Base-by-base conservation (phyloP, 2,329 filamentous ascomycete genomes). In the Arachnomyces sp. region DNA sequence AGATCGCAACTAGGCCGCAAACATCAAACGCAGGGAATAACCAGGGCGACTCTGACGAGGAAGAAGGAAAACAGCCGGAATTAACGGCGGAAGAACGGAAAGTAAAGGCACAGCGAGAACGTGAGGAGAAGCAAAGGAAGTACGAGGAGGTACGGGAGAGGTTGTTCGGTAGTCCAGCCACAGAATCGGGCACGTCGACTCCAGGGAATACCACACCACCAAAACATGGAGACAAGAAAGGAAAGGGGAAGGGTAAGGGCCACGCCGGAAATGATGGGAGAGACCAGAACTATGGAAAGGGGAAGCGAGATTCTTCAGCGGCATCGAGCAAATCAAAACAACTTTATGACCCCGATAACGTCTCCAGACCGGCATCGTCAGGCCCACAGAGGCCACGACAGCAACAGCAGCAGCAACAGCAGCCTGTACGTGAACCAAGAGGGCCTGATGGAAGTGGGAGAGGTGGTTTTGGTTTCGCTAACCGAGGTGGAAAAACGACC, bases 141-240 rank as follows among this genome's bases (percentile, higher is more conserved):
- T 95, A 95, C 59, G 85, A 93, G 45, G 88, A 95, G 66, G 86
- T 82, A 4, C 76, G 90, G 21, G 86, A 90, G 52, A 84, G 88
- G 59, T 82, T 95, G 40, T 90, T 95, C 61, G 88, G 88, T 14
- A 78, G 77, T 15, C 54, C 50, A 25, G 48, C 57, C 4, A 59
- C 56, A 13, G 60, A 52, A 3, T 69, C 80, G 0, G 76, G 79
- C 1, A 69, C 72, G 6, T 80, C 80, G 3, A 78, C 78, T 3
- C 78, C 80, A 0, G 77, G 78, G 7, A 75, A 68, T 34, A 69
- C 75, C 2, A 80, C 80, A 11, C 79, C 82, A 15, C 80, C 80
- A 15, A 66, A 63, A 28, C 55, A 54, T 40, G 52, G 60, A 36
- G 48, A 62, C 43, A 57, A 56, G 4, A 72, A 71, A 40, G 67